Conservation (phyloP, 192 early-diverging fungal species). For the Phlyctochytrium arcticum region DNA sequence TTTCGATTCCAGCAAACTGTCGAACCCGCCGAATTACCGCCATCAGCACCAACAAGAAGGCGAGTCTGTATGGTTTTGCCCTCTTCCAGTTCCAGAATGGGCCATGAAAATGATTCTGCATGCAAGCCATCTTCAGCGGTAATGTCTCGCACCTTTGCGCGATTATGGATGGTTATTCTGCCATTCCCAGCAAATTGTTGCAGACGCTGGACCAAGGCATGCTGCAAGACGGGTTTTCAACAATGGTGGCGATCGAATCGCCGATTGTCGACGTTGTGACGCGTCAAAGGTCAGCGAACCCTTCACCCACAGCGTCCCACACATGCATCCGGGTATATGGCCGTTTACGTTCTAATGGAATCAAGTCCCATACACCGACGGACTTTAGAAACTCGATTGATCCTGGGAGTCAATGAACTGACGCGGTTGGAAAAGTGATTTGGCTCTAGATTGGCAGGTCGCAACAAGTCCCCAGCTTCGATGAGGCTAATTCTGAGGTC, state of each 20-base stretch:
- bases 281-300: conserved; percentile 66
- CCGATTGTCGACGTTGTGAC: conserved; percentile 1
- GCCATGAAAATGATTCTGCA: conserved; percentile 61
- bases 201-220: conserved; percentile 57
- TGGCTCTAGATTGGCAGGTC: conserved; percentile 24
- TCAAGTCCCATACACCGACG: conserved; percentile 62
- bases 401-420: conserved; percentile 70
- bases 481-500: conserved; percentile 66
- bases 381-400: conserved; percentile 53
- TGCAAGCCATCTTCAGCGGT: conserved; percentile 1
- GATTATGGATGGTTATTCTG: conserved; percentile 68
- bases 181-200: conserved; percentile 16
- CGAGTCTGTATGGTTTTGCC: conserved; percentile 60
- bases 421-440: conserved; percentile 77
- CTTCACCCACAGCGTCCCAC: conserved; percentile 71
- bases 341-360: conserved; percentile 55
- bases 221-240: conserved; percentile 82
- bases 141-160: conserved; percentile 62
- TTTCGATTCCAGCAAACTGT: conserved; percentile 73
- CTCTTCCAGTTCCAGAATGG: conserved; percentile 63
- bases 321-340: conserved; percentile 69
- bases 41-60: conserved; percentile 91
- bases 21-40: conserved; percentile 82
- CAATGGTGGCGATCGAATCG: conserved; percentile 73
- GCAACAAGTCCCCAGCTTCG: conserved; percentile 75